Conservation (phyloP, 495 filamentous ascomycete species). For the Thozetella sp. region DNA sequence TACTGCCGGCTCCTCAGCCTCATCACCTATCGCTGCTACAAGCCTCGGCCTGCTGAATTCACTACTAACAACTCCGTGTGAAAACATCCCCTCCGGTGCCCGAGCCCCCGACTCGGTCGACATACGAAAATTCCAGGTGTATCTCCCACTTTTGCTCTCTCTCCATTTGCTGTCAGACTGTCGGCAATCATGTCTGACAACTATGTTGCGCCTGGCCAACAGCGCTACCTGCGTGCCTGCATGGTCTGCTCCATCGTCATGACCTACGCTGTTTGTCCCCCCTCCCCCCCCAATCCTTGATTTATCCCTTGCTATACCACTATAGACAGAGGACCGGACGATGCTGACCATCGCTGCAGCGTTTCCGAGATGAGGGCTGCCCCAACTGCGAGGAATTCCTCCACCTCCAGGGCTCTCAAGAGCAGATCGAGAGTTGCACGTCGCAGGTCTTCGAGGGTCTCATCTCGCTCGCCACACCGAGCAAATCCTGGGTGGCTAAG, state of each 20-base stretch:
- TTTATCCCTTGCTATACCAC: conserved; percentile 4
- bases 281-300: background rate
- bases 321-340: conserved; percentile 10
- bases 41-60: no score
- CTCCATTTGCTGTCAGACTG: background rate
- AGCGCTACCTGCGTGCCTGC: conserved; percentile 88
- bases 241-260: conserved; percentile 98
- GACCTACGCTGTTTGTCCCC: conserved; percentile 62
- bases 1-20: background rate
- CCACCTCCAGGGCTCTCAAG: conserved; percentile 72
- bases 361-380: conserved; percentile 83
- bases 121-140: no score
- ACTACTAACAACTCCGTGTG: no score
- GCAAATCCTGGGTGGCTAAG: conserved; percentile 84
- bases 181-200: conserved; percentile 37
- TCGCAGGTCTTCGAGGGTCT: conserved; percentile 93
- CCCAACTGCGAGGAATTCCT: conserved; percentile 96
- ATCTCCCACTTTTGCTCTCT: background rate
- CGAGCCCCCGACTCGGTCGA: no score
- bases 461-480: conserved; percentile 77
- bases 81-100: no score
- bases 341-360: conserved; percentile 42
- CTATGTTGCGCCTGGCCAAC: conserved; percentile 68
- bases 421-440: conserved; percentile 88
- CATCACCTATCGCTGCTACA: no score